Evolutionary conservation across 441 rosid genomes (phyloP), one percentile per base, ranked within the genome.

Genomic region (Lepidium campestre): DNA sequence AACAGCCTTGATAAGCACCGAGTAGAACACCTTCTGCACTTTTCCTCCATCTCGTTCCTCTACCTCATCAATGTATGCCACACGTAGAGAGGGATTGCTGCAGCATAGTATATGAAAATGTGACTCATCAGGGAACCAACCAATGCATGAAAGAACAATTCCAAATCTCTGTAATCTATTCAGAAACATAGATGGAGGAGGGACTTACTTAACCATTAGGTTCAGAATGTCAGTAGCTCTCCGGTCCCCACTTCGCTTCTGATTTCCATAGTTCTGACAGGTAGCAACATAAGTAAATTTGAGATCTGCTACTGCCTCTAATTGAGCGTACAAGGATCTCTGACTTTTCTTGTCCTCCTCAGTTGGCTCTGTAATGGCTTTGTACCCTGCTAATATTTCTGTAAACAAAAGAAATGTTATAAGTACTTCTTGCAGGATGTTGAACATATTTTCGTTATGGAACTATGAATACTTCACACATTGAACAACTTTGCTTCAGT

Each of bases 251-350:
- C 79, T 88, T 54, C 93, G 81, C 85, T 91, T 94, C 79, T 87
- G 95, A 77, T 85, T 89, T 70, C 99, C 99, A 58, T 90, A 91
- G 74, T 79, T 90, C 81, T 94, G 98, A 75, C 98, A 94, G 59
- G 99, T 94, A 57, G 98, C 99, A 64, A 91, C 98, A 50, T 86
- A 94, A 32, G 95, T 90, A 77, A 94, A 94, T 80, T 94, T 91
- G 85, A 94, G 82, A 81, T 91, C 98, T 65, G 99, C 97, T 69
- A 91, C 79, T 61, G 99, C 99, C 82, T 94, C 99, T 65, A 88
- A 77, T 65, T 78, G 89, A 79, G 98, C 87, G 68, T 76, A 78
- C 34, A 86, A 49, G 66, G 97, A 91, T 80, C 98, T 82, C 80
- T 89, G 86, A 73, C 91, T 86, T 79, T 82, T 89, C 84, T 88